Evolutionary conservation across 2,329 filamentous ascomycete species (phyloP).

Genomic region (Pseudogymnoascus pannorum): DNA sequence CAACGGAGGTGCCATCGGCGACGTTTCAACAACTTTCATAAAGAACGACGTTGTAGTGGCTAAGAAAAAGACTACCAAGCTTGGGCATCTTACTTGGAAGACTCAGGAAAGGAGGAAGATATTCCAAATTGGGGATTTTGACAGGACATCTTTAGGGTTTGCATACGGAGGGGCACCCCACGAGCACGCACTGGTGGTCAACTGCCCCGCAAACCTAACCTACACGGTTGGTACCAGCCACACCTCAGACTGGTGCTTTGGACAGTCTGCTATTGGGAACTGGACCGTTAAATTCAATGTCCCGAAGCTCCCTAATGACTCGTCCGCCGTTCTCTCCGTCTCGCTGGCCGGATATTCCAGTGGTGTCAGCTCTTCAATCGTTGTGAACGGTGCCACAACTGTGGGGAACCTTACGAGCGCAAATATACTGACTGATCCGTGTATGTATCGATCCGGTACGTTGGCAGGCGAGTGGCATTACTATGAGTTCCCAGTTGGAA

Average conservation of each 20-base stretch:
- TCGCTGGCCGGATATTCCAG: slow-evolving; percentile 16
- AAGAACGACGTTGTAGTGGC: slow-evolving; percentile 35
- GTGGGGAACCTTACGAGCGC: slow-evolving; percentile 32
- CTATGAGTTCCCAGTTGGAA: slow-evolving; percentile 31
- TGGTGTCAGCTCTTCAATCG: slow-evolving; percentile 30
- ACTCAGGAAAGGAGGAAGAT: slow-evolving; percentile 34
- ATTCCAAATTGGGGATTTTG: slow-evolving; percentile 43
- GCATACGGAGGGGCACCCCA: slow-evolving; percentile 36
- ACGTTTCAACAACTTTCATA: slow-evolving; percentile 39
- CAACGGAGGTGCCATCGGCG: slow-evolving; percentile 36
- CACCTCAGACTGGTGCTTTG: slow-evolving; percentile 42
- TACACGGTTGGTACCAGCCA: slow-evolving; percentile 35
- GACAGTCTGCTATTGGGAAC: slow-evolving; percentile 27
- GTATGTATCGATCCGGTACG: slow-evolving; percentile 36
- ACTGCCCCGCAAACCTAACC: slow-evolving; percentile 38
- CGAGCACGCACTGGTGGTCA: slow-evolving; percentile 37
- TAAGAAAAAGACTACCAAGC: slow-evolving; percentile 29
- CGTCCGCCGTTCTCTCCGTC: slow-evolving; percentile 12
- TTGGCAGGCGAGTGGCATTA: slow-evolving; percentile 36
- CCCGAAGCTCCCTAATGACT: background rate
- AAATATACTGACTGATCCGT: slow-evolving; percentile 32
- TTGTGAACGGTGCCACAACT: slow-evolving; percentile 28
- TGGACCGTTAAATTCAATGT: slow-evolving; percentile 15
- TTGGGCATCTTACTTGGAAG: slow-evolving; percentile 36
- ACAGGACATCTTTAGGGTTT: slow-evolving; percentile 40